Evolutionary conservation across 441 rosid species (phyloP), one percentile per base, ranked within the genome.

Genomic region (Geranium incanum): DNA sequence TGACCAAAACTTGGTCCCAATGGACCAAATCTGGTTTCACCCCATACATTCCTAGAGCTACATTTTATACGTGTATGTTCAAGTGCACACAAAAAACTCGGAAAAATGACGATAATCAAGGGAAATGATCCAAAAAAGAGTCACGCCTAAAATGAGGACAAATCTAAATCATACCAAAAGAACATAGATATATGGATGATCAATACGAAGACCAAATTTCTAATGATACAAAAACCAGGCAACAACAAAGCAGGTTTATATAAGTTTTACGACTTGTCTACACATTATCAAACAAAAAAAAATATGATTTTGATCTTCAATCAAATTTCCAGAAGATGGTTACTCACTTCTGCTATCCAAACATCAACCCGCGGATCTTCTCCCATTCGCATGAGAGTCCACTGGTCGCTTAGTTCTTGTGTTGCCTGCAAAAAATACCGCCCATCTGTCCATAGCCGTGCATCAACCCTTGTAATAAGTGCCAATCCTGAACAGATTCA

Each of bases 311-410:
- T 4, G n/a, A 48, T 12, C 15, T 39, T 7, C 5, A 45, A 6
- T 6, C 0, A 55, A 55, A 55, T 15, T 55, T 57, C 21, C 63
- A 57, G 63, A 73, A 45, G 65, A n/a, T 11, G 11, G 62, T 28
- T 57, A 81, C 91, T 84, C 76, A 92, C 99, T 57, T 89, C 89
- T 59, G 86, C 81, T 87, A 89, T 88, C 98, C 99, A 92, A 67
- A 79, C 74, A 66, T 88, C 97, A 15, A 92, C 82, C 50, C 87
- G 72, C 71, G 95, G 96, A 69, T 91, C 99, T 85, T 91, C 99
- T 72, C 91, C 95, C 43, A 90, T 82, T 28, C 98, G 95, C 98
- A 95, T 95, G 15, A 95, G 89, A 57, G 78, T 82, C 99, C 99
- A 92, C 21, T 88, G 84, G 63, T 84, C 81, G 68, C 90, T 90